Percentiles rank a stretch among this genome's conserved stretches.
These are phyloP conservation scores for Plasmodium ovale DNA, from an alignment of 169 alveolate genomes.

Conservation along the genomic window DNA sequence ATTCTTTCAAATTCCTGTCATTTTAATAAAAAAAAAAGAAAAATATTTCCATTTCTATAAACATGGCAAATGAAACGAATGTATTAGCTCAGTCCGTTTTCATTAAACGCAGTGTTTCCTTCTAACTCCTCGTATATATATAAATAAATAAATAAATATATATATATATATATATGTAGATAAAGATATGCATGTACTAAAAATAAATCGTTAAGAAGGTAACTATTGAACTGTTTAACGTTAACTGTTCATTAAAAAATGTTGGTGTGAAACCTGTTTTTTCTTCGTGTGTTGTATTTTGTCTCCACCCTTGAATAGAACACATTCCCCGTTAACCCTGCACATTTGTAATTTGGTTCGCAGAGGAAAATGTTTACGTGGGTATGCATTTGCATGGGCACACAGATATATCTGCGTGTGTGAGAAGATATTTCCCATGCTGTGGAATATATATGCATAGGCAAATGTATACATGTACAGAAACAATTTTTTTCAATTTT, in stretches of 20 bases:
- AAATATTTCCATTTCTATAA: not conserved
- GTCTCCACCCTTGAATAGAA: slow-evolving; percentile 17
- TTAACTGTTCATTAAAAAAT: not conserved
- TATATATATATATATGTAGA: not conserved
- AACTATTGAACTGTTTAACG: no score
- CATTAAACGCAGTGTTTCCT: not conserved
- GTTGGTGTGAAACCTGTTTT: slow-evolving; percentile 23
- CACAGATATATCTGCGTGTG: not conserved
- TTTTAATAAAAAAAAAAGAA: not conserved
- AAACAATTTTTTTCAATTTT: not conserved
- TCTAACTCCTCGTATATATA: no score
- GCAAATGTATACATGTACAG: no score
- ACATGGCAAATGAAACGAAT: no score
- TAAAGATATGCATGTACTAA: no score
- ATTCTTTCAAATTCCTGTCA: slow-evolving; percentile 67
- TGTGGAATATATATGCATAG: no score
- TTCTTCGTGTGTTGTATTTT: slow-evolving; percentile 27
- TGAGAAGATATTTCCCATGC: no score
- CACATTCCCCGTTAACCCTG: slow-evolving; percentile 27
- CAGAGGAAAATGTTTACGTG: not conserved
- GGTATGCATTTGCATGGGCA: not conserved
- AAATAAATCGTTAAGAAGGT: no score
- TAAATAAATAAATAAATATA: no score
- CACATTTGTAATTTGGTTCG: not conserved
- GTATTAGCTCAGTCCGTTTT: not conserved